Percentiles rank a stretch among this genome's conserved stretches.
Evolutionary conservation across 2,329 filamentous ascomycete genomes (phyloP).

Genomic region (Fusarium phyllophilum): DNA sequence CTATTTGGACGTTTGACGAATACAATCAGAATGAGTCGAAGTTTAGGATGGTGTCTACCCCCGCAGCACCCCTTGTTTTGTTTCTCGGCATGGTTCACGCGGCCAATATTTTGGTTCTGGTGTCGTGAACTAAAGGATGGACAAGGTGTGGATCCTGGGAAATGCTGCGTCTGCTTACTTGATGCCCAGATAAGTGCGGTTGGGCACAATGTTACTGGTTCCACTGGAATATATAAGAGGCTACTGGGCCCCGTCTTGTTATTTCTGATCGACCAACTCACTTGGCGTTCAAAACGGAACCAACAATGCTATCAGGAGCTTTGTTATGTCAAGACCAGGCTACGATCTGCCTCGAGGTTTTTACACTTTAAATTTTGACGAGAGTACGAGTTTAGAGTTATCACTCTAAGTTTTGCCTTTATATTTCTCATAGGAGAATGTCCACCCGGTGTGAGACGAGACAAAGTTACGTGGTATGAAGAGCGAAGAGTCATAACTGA

Average conservation of each 20-base stretch:
- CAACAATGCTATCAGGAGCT: neutral
- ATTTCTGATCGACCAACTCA: neutral
- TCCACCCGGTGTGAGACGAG: neutral
- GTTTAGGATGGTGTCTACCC: slow-evolving; percentile 21
- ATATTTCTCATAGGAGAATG: neutral
- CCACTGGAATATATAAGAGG: slow-evolving; percentile 28
- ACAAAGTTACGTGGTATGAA: slow-evolving; percentile 4
- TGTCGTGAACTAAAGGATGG: slow-evolving; percentile 18
- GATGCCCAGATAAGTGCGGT: slow-evolving; percentile 1
- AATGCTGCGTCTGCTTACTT: slow-evolving; percentile 13
- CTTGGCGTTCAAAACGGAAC: neutral
- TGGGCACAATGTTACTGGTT: neutral
- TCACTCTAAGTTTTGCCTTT: neutral
- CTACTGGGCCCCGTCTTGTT: slow-evolving; percentile 6
- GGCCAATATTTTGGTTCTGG: slow-evolving; percentile 11
- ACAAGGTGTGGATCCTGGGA: slow-evolving; percentile 17
- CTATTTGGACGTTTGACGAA: neutral
- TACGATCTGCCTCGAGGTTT: neutral
- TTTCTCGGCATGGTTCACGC: slow-evolving; percentile 29
- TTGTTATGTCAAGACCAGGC: neutral
- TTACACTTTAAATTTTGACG: neutral
- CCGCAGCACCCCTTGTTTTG: slow-evolving; percentile 12
- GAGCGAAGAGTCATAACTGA: neutral
- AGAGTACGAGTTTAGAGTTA: neutral
- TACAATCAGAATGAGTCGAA: slow-evolving; percentile 23